Conservation (phyloP, 768 basidiomycete genomes). For the Tylopilus sp. region DNA sequence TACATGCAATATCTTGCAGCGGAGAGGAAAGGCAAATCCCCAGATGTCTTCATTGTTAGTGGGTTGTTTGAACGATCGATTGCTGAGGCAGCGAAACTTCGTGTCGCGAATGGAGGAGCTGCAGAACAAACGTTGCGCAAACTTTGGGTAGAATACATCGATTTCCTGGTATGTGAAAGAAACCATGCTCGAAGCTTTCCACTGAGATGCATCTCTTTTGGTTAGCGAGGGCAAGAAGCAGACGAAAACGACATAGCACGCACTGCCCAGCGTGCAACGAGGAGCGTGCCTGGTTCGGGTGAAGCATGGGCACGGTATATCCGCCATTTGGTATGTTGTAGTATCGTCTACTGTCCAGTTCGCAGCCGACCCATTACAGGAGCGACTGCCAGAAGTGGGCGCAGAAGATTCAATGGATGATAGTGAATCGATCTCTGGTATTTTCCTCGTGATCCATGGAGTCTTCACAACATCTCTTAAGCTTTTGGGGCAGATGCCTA, state of each 20-base stretch:
- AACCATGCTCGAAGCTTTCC: background rate
- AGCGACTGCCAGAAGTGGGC: conserved; percentile 12
- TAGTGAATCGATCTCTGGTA: conserved; percentile 28
- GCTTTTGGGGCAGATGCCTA: conserved; percentile 47
- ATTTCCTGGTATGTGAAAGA: conserved; percentile 54
- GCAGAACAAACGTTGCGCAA: conserved; percentile 56
- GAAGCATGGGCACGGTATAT: conserved; percentile 80
- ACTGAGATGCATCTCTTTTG: background rate
- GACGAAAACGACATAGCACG: conserved; percentile 40
- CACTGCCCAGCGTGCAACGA: conserved; percentile 54
- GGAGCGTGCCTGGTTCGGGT: conserved; percentile 74
- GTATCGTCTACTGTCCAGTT: background rate
- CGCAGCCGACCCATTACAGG: conserved; percentile 14
- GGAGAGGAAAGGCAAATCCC: conserved; percentile 59
- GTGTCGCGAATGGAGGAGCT: conserved; percentile 50
- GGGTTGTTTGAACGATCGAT: conserved; percentile 74
- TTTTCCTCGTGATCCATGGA: background rate
- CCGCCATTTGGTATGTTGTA: conserved; percentile 55
- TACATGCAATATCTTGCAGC: conserved; percentile 61
- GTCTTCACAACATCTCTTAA: conserved; percentile 6
- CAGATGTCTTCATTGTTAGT: conserved; percentile 53
- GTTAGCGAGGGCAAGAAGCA: conserved; percentile 35
- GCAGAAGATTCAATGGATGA: conserved; percentile 19
- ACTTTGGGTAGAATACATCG: conserved; percentile 76
- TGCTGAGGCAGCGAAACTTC: conserved; percentile 60